Conservation (phyloP, 2,329 filamentous ascomycete genomes). For the Trichoderma oligosporum region DNA sequence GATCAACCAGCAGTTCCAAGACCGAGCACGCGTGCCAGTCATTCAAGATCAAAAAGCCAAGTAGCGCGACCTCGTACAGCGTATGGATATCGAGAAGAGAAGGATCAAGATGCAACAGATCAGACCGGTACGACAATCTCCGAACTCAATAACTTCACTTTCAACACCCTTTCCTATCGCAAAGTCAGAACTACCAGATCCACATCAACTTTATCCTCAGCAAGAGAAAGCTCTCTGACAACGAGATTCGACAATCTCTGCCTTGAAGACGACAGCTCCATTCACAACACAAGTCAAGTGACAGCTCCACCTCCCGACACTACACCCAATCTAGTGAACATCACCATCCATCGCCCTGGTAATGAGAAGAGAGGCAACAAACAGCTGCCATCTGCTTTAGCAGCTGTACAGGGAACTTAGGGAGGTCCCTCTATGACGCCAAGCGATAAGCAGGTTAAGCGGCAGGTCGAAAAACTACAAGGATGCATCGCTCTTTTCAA, state of each 20-base stretch:
- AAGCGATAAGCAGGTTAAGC: constrained; percentile 29
- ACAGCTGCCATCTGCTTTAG: constrained; percentile 1
- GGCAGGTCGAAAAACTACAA: constrained; percentile 33
- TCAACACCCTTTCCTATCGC: constrained; percentile 23
- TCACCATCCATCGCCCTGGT: constrained; percentile 28
- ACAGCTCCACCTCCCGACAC: constrained; percentile 30
- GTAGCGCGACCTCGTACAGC: constrained; percentile 37
- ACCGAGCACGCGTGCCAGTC: constrained; percentile 44
- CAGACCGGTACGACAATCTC: constrained; percentile 36
- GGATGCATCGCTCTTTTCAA: constrained; percentile 34
- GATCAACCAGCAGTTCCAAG: constrained; percentile 53
- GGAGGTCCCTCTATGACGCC: constrained; percentile 35
- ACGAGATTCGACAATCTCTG: constrained; percentile 39
- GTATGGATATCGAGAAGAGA: constrained; percentile 40
- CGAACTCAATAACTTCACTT: constrained; percentile 17
- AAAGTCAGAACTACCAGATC: constrained; percentile 29
- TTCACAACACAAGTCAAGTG: constrained; percentile 44
- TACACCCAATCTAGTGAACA: constrained; percentile 25
- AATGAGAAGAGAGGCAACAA: constrained; percentile 25
- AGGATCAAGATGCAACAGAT: constrained; percentile 36
- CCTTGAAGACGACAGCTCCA: constrained; percentile 34
- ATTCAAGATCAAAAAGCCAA: constrained; percentile 42
- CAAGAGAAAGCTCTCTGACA: constrained; percentile 45
- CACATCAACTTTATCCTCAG: constrained; percentile 29
- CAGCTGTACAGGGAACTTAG: constrained; percentile 31